Evolutionary conservation across 2,329 filamentous ascomycete genomes (phyloP).

Genomic region (Aspergillus texensis): DNA sequence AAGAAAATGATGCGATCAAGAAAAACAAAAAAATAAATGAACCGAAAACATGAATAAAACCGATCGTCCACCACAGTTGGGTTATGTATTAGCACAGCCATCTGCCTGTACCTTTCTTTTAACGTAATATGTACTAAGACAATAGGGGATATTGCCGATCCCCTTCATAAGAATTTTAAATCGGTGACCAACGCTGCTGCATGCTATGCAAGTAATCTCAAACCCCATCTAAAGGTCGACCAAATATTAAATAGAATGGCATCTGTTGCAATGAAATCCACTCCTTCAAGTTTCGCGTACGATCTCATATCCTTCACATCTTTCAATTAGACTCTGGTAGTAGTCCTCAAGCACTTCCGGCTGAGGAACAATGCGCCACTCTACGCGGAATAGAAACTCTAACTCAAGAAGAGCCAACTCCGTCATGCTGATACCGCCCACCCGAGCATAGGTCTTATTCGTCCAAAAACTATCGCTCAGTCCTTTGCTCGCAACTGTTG

Average conservation of each 20-base stretch:
- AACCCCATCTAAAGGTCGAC: background rate
- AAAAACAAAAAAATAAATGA: background rate
- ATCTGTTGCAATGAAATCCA: background rate
- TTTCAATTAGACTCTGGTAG: conserved; percentile 80
- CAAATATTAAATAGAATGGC: background rate
- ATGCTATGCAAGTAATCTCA: background rate
- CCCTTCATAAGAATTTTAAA: background rate
- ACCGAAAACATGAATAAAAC: background rate
- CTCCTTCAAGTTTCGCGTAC: conserved; percentile 33
- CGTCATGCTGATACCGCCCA: conserved; percentile 86
- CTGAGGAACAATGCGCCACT: conserved; percentile 96
- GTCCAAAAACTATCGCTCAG: conserved; percentile 98
- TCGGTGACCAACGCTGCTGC: background rate
- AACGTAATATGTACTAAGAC: conserved; percentile 2
- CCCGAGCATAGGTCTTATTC: conserved; percentile 91
- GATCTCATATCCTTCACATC: conserved; percentile 62
- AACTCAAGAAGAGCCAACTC: conserved; percentile 90
- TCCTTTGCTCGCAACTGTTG: conserved; percentile 93
- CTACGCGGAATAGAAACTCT: conserved; percentile 87
- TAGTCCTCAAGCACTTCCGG: conserved; percentile 93
- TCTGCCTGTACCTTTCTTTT: background rate
- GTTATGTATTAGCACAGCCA: background rate
- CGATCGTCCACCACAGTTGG: background rate
- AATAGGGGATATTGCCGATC: background rate
- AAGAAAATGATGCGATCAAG: background rate